Conservation (phyloP, 225 moss, liverwort and hornwort genomes). For the Ulota crispa region DNA sequence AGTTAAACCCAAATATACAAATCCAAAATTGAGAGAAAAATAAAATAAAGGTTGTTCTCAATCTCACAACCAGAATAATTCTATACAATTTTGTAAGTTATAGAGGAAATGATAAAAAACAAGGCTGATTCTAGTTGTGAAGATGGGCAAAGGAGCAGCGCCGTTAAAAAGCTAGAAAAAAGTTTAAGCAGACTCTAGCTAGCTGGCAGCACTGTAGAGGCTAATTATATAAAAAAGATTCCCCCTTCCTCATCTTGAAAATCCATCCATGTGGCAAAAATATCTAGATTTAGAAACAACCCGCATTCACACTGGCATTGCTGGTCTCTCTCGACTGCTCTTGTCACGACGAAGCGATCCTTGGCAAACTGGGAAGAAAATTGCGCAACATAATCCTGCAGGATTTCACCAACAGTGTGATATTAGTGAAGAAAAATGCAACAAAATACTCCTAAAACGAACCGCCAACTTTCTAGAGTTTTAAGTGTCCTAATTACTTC, state of each 20-base stretch:
- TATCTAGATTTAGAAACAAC: slow-evolving; percentile 4
- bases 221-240: not conserved
- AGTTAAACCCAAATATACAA: not conserved
- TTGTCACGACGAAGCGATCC: slow-evolving; percentile 16
- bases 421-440: not conserved
- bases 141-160: slow-evolving; percentile 14
- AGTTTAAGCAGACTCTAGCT: not conserved
- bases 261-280: not conserved
- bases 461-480: too few relatives aligned
- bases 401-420: not conserved
- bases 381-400: slow-evolving; percentile 27
- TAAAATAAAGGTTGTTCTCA: not conserved
- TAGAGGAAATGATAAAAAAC: not conserved
- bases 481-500: too few relatives aligned
- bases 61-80: slow-evolving; percentile 9
- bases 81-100: slow-evolving; percentile 19
- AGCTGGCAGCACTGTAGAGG: slow-evolving; percentile 13
- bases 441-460: not conserved
- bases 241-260: not conserved
- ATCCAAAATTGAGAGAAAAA: slow-evolving; percentile 24
- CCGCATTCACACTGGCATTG: slow-evolving; percentile 1
- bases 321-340: not conserved
- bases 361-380: slow-evolving; percentile 17
- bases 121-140: not conserved
- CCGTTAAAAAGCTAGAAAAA: not conserved